Conservation (phyloP, 1,139 yeast genomes). For the Yamadazyma dushanensis region DNA sequence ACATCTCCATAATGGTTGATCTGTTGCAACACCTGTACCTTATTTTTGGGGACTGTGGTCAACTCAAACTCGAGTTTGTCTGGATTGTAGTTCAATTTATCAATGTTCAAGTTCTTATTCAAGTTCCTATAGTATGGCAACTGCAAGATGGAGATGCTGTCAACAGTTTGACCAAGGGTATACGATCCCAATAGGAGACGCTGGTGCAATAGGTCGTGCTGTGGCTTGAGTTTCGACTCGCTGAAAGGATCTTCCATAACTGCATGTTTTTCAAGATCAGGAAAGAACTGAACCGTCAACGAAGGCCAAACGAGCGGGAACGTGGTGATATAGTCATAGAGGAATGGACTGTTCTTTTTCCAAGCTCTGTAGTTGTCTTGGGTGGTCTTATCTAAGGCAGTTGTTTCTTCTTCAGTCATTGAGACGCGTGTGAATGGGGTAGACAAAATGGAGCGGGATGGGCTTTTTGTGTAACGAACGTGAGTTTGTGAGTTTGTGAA, state of each 20-base stretch:
- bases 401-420: constrained; percentile 2
- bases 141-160: constrained; percentile 40
- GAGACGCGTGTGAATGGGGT: not conserved
- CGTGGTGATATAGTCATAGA: constrained; percentile 53
- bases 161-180: constrained; percentile 44
- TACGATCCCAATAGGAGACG: constrained; percentile 43
- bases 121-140: constrained; percentile 35
- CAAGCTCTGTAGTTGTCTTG: constrained; percentile 45
- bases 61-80: constrained; percentile 46
- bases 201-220: constrained; percentile 24
- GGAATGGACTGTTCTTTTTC: constrained; percentile 56
- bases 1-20: constrained; percentile 49
- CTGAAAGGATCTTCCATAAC: constrained; percentile 1
- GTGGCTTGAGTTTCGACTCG: constrained; percentile 2
- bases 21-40: constrained; percentile 35
- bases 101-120: constrained; percentile 31
- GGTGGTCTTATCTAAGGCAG: constrained; percentile 15
- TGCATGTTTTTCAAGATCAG: constrained; percentile 38
- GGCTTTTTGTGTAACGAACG: not conserved
- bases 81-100: constrained; percentile 35
- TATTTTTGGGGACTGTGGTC: constrained; percentile 26
- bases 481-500: no score
- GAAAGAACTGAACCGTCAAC: constrained; percentile 53
- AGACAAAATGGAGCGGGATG: not conserved
- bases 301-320: constrained; percentile 57